Evolutionary conservation across 2,329 filamentous ascomycete genomes (phyloP).

Genomic region (Neonectria sp.): DNA sequence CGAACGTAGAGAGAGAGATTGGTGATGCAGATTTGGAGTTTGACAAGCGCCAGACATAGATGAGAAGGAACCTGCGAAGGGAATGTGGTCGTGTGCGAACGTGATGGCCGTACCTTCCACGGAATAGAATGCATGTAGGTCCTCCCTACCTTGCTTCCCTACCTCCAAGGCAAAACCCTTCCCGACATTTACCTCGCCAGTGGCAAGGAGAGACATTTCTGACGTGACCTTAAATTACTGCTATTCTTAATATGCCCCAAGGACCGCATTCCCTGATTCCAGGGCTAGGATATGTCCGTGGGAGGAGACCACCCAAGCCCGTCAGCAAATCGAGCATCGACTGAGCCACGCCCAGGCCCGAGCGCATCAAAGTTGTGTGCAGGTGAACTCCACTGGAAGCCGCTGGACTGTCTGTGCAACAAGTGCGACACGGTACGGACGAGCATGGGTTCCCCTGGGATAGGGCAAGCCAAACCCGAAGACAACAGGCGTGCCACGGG

Average conservation of each 20-base stretch:
- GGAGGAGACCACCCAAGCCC: not conserved
- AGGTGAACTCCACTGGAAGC: not conserved
- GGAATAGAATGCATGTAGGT: too few species aligned
- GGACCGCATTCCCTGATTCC: not conserved
- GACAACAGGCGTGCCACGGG: too few species aligned
- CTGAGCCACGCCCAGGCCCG: conserved; percentile 14
- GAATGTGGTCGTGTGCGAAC: not conserved
- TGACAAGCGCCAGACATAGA: too few species aligned
- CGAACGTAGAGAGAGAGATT: not conserved
- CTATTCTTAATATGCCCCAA: not conserved
- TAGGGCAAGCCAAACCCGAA: too few species aligned
- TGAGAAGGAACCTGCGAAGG: not conserved
- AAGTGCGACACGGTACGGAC: not conserved
- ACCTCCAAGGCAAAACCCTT: too few species aligned
- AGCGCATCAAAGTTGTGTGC: conserved; percentile 5
- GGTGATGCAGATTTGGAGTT: not conserved
- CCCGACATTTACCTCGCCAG: not conserved
- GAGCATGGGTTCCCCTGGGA: conserved; percentile 5
- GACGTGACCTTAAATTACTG: not conserved
- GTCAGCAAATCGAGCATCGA: conserved; percentile 6
- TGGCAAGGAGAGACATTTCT: not conserved
- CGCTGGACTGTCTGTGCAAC: too few species aligned
- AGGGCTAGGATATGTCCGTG: conserved; percentile 1
- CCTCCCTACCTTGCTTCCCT: too few species aligned
- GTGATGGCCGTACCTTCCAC: not conserved